Evolutionary conservation across 495 filamentous ascomycete species (phyloP), one percentile per base, ranked within the genome.

Genomic region (Talaromyces wortmannii): DNA sequence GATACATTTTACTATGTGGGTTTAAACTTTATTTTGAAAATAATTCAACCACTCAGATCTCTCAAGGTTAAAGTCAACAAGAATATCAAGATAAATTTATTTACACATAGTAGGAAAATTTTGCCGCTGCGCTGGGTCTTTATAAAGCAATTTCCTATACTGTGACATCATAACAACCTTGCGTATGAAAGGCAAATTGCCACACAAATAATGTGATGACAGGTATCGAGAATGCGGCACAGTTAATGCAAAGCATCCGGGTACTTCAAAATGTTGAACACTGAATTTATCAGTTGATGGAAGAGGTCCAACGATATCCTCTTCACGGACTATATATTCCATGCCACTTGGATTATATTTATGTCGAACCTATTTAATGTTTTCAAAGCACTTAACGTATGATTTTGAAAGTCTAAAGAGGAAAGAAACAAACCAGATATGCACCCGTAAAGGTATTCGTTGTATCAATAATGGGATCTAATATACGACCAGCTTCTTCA

Each of bases 371-470:
- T 53, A 7, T 42, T 51, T 15, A 46, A 46, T 23, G 36, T 46
- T 16, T 23, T 2, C n/a, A 43, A 5, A 43, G 40, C 40, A 43
- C 10, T 43, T 15, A 43, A 11, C 10, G 40, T 43, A 43, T 11
- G 16, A 46, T 2, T 23, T 3, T 15, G 1, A 46, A 12, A 3
- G 6, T 13, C 7, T 15, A 17, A 23, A 46, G 10, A 17, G n/a
- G 17, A 46, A 15, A 23, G 23, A 23, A 16, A 45, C 40, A 33
- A 45, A 53, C 52, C 36, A 53, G 17, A 36, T 53, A 53, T 46
- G 52, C 52, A 5, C 52, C 52, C 7, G 52, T 53, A 15, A 53
- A 53, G 2, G 52, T 45, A 32, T 53, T 53, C 13, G 52, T 53
- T 18, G 43, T 53, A 53, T 53, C 52, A 18, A 53, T 12, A 3